Evolutionary conservation across 2,329 filamentous ascomycete species (phyloP).

Genomic region (Ascochyta rabiei): DNA sequence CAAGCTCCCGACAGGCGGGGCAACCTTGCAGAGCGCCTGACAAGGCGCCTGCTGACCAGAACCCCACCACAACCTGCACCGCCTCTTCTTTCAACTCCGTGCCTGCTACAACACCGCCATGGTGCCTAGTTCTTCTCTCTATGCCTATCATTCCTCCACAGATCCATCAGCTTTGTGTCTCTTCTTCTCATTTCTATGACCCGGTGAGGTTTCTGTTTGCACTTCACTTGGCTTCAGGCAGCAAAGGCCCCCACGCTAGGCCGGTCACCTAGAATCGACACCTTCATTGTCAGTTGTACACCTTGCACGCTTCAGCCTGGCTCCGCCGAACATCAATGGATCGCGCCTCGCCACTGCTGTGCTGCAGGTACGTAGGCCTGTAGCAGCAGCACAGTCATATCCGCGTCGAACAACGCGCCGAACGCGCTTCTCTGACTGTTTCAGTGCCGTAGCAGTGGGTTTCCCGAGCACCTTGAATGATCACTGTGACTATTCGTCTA

Average conservation of each 20-base stretch:
- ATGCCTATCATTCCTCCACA: not conserved
- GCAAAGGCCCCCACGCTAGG: constrained; percentile 11
- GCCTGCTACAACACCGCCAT: constrained; percentile 7
- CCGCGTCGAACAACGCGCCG: not conserved
- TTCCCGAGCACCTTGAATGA: not conserved
- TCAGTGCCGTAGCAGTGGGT: not conserved
- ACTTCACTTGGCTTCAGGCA: constrained; percentile 11
- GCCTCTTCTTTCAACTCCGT: constrained; percentile 4
- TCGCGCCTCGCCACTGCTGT: not conserved
- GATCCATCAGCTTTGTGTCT: not conserved
- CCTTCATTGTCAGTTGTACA: constrained; percentile 11
- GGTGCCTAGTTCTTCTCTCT: not conserved
- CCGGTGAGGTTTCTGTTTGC: not conserved
- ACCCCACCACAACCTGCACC: constrained; percentile 5
- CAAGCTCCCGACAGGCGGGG: not conserved
- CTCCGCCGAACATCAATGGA: not conserved
- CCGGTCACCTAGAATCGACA: constrained; percentile 4
- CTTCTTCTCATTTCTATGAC: not conserved
- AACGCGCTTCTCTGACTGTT: not conserved
- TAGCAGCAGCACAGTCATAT: constrained; percentile 10
- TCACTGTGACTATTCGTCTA: constrained; percentile 4
- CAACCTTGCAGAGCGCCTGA: constrained; percentile 7
- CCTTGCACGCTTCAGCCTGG: constrained; percentile 5
- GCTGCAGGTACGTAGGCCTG: not conserved
- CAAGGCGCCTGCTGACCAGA: constrained; percentile 3